A percentile compares a stretch with the other conserved stretches of the same genome.
phyloP scores from a whole-genome alignment of 2,329 filamentous ascomycete species.

The Ceratocystis ficicola region DNA sequence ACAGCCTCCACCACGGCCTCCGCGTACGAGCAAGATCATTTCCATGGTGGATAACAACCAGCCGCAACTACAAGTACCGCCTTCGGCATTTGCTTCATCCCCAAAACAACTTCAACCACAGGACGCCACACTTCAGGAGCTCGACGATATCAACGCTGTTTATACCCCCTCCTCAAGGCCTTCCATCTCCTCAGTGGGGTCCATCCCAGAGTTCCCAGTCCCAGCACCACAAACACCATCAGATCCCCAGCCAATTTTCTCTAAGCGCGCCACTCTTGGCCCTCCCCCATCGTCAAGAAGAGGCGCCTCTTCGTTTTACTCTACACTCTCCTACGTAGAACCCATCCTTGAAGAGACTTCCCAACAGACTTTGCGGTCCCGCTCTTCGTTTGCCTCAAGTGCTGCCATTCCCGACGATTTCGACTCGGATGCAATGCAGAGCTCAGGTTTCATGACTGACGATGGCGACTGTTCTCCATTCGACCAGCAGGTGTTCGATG shows the following conservation, averaged over 20 bases:
- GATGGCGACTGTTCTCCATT: constrained; percentile 15
- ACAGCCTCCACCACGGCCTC: constrained; percentile 44
- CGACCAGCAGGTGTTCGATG: constrained; percentile 6
- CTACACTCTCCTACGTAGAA: constrained; percentile 54
- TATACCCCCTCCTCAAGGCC: constrained; percentile 40
- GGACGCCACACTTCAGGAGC: constrained; percentile 29
- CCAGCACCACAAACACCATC: constrained; percentile 24
- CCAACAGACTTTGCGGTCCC: constrained; percentile 40
- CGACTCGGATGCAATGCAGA: constrained; percentile 29
- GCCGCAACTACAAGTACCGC: constrained; percentile 41
- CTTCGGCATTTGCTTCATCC: neutral
- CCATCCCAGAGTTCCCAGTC: constrained; percentile 47
- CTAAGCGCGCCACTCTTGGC: constrained; percentile 44
- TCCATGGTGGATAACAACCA: constrained; percentile 42
- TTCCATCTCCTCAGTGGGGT: constrained; percentile 42
- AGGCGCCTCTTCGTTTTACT: constrained; percentile 53
- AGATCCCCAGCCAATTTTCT: constrained; percentile 26
- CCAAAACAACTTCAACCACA: constrained; percentile 28
- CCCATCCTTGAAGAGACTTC: constrained; percentile 61
- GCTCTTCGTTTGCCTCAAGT: constrained; percentile 58
- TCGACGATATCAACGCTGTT: constrained; percentile 34
- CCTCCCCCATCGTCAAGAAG: constrained; percentile 49
- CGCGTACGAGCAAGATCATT: constrained; percentile 39
- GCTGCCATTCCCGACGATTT: constrained; percentile 59
- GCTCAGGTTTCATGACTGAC: constrained; percentile 17